Base-by-base conservation (phyloP, 768 basidiomycete species). In the Cystofilobasidium macerans region DNA sequence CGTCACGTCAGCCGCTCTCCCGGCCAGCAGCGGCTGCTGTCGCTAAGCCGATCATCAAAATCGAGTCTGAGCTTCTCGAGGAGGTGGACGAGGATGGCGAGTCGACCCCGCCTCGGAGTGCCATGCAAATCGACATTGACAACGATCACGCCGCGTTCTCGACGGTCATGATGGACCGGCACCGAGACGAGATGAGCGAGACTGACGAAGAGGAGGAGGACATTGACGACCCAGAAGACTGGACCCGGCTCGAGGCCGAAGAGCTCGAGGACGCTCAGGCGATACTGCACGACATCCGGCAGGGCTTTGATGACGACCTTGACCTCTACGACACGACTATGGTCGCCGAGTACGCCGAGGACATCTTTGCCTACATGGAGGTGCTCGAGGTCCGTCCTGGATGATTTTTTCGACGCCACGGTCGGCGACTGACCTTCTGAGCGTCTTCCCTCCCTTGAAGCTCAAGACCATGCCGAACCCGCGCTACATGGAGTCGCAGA, bases 341-440 rank as follows among this genome's bases (percentile, higher is more conserved):
- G 93, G 94, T 95, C 47, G 90, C 93, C 22, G 95, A 99, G 76
- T 99, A 99, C 73, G 82, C 91, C n/a, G 91, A 97, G 18, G 94
- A 99, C 65, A 98, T 99, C 75, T 98, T 98, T 74, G 81, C 84
- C 69, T 97, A 98, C 77, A 99, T 99, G 95, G 80, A 80, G 69
- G 84, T 89, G 61, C 84, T 98, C 53, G 93, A 99, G 84, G 90
- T 91, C 65, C 45, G 84, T 76, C 33, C 13, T 30, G 0, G 26
- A 56, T 53, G 24, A 26, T 48, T 33, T 35, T 48, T 26, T 30
- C 45, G 47, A 48, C 16, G 9, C 38, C 9, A 40, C 47, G 11
- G 48, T 66, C 56, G 18, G 13, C n/a, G 36, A 3, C 22, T 47
- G 22, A 51, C 64, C 51, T 45, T 30, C 24, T 26, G 30, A 22